Base-by-base conservation (phyloP, 1,284 basidiomycete species). In the Pyrrhoderma lamaoense region DNA sequence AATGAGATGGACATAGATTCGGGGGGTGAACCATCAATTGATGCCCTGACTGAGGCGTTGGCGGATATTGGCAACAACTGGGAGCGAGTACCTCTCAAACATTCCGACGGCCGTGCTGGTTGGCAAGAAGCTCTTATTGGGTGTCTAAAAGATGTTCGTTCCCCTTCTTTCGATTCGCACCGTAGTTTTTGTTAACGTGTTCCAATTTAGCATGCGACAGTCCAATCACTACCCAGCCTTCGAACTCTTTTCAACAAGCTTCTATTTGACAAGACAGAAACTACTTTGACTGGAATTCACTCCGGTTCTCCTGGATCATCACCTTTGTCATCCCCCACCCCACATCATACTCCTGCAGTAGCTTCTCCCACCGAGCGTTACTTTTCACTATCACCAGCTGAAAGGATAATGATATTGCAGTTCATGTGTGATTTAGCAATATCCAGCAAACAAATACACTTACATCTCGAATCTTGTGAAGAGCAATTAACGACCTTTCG, bases 381-480 rank as follows among this genome's bases (percentile, higher is more conserved):
- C 63, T 76, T 82, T 50, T 66, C 75, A 5, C 74, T 98, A 37
- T 76, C 85, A 31, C 71, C 87, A 13, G 72, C 72, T 46, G 89
- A 96, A 64, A 91, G 93, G 62, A 78, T 98, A 50, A 77, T 84
- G 36, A 88, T 96, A 56, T 68, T 99, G 49, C 73, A 80, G 8
- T 97, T 95, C 68, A 76, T 99, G 70, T 89, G 87, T 67, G 89
- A 95, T 63, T 69, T 94, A 46, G 93, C 88, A 0, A 82, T 93
- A 23, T 91, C 93, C 43, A 95, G 91, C 65, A 93, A 91, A 64
- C 75, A 81, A 3, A 80, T 97, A 40, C 89, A 94, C 62, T 68
- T 75, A 9, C 91, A 89, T 61, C 89, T 98, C 79, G 96, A 99
- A 60, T 79, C 82, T 49, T 92, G 89, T 61, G 93, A 94, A 61